Conservation (phyloP, 2,329 filamentous ascomycete genomes). For the Claviceps fusiformis region DNA sequence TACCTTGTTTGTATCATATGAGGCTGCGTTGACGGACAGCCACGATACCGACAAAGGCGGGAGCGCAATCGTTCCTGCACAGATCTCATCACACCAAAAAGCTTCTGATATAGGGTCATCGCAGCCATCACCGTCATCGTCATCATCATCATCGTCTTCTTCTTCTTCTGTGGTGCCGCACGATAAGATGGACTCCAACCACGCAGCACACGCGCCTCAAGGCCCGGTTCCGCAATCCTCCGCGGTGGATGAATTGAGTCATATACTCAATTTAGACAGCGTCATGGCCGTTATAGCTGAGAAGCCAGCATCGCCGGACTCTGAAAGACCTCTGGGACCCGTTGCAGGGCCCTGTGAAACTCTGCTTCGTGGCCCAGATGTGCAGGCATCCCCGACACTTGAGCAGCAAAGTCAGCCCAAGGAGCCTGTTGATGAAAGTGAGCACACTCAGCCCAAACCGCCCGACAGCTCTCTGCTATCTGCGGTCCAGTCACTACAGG, state of each 20-base stretch:
- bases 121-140: neutral
- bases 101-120: neutral
- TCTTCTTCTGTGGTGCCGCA: neutral
- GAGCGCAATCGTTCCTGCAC: neutral
- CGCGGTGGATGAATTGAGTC: constrained; percentile 9
- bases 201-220: neutral
- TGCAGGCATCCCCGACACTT: neutral
- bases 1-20: constrained; percentile 6
- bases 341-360: neutral
- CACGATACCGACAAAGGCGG: constrained; percentile 4
- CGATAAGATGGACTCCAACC: neutral
- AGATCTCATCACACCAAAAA: neutral
- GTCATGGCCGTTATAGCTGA: constrained; percentile 1
- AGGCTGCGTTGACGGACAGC: constrained; percentile 7
- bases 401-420: neutral
- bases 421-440: neutral
- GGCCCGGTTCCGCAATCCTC: neutral
- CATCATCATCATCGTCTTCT: neutral
- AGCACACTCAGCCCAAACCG: neutral
- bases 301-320: neutral
- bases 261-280: constrained; percentile 8
- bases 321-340: neutral
- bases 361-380: neutral
- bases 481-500: constrained; percentile 10
- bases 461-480: constrained; percentile 9